These are phyloP conservation scores for Stagonosporopsis cucurbitacearum DNA, from an alignment of 2,329 filamentous ascomycete genomes.

Conservation along the genomic window DNA sequence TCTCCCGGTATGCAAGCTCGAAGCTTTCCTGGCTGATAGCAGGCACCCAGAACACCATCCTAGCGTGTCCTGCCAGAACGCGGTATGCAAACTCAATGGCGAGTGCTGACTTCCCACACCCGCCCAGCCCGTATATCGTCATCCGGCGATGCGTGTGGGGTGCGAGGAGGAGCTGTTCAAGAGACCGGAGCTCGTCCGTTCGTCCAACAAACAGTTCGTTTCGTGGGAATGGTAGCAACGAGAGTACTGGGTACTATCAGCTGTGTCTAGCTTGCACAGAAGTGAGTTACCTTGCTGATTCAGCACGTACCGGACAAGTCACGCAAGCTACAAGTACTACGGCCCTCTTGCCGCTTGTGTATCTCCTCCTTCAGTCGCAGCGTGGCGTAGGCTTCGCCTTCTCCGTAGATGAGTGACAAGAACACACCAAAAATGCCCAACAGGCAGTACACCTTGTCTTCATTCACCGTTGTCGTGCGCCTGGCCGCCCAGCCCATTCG, in stretches of 20 bases:
- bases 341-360: slow-evolving; percentile 18
- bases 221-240: slow-evolving; percentile 19
- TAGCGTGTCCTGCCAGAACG: slow-evolving; percentile 30
- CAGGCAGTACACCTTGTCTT: slow-evolving; percentile 34
- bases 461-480: slow-evolving; percentile 28
- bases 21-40: slow-evolving; percentile 29
- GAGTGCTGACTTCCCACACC: slow-evolving; percentile 29
- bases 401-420: slow-evolving; percentile 24
- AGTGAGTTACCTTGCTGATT: too few relatives aligned
- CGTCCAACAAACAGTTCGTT: slow-evolving; percentile 25
- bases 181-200: slow-evolving; percentile 16
- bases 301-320: too few relatives aligned
- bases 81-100: slow-evolving; percentile 50
- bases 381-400: slow-evolving; percentile 26
- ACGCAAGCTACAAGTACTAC: slow-evolving; percentile 7
- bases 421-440: slow-evolving; percentile 33
- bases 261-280: too few relatives aligned
- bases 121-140: slow-evolving; percentile 25
- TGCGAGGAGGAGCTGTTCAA: slow-evolving; percentile 11
- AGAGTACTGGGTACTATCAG: slow-evolving; percentile 18
- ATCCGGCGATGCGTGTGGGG: slow-evolving; percentile 16
- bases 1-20: slow-evolving; percentile 26
- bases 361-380: slow-evolving; percentile 24
- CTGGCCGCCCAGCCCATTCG: too few relatives aligned
- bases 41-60: slow-evolving; percentile 27